Evolutionary conservation across 1,139 yeast species (phyloP).

Genomic region (Taphrina betulina): DNA sequence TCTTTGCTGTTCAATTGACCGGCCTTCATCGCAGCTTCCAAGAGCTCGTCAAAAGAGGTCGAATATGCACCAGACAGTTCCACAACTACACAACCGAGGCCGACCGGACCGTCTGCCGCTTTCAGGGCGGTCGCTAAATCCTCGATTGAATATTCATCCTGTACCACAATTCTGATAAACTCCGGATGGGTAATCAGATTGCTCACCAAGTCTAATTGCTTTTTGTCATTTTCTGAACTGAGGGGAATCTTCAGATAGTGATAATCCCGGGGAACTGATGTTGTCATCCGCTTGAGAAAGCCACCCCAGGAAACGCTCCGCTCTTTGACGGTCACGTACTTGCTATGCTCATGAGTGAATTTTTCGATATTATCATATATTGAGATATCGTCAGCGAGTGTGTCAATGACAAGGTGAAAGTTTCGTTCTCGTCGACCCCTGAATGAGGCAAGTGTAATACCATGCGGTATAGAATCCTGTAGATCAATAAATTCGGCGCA

Average conservation of each 20-base stretch:
- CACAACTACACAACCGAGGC: constrained; percentile 19
- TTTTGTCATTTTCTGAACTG: constrained; percentile 7
- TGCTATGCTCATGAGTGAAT: constrained; percentile 17
- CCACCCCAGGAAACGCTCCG: constrained; percentile 19
- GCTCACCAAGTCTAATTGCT: constrained; percentile 8
- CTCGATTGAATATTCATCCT: constrained; percentile 12
- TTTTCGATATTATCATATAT: constrained; percentile 23
- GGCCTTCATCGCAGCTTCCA: constrained; percentile 2
- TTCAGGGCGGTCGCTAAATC: constrained; percentile 13
- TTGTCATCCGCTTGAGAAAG: constrained; percentile 13
- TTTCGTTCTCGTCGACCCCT: constrained; percentile 29
- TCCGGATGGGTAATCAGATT: constrained; percentile 13
- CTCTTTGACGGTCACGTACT: constrained; percentile 21
- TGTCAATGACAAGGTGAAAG: constrained; percentile 22
- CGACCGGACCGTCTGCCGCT: background rate
- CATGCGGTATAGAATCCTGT: constrained; percentile 7
- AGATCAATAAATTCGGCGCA: constrained; percentile 21
- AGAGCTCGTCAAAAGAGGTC: background rate
- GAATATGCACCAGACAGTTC: constrained; percentile 13
- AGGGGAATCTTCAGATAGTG: constrained; percentile 7
- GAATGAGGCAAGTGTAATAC: constrained; percentile 24
- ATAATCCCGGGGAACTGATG: constrained; percentile 25
- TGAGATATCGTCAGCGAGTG: constrained; percentile 16
- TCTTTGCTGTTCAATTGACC: too few relatives aligned
- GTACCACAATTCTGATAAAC: constrained; percentile 17